Conservation (phyloP, 177 flowering plant genomes). For the Vitis hybrid region DNA sequence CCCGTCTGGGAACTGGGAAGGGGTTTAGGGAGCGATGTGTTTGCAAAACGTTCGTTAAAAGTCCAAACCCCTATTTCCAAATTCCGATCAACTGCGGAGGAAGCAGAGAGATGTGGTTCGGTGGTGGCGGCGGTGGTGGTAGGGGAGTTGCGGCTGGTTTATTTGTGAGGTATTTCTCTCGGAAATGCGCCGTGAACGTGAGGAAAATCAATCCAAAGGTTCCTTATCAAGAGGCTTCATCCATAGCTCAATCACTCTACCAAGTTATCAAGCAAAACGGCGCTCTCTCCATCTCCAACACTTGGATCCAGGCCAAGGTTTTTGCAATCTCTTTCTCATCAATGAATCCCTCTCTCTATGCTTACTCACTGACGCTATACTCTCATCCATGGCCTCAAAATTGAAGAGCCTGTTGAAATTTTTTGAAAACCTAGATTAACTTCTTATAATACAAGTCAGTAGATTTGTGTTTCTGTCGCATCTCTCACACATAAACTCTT, state of each 20-base stretch:
- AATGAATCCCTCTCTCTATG: neutral
- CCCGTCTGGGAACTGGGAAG: no score
- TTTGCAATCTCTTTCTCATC: neutral
- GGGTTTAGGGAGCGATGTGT: no score
- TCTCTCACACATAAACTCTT: no score
- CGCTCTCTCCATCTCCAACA: constrained; percentile 52
- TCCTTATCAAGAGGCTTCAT: constrained; percentile 56
- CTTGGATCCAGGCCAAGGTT: constrained; percentile 75
- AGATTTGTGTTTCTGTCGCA: no score
- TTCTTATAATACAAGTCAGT: no score
- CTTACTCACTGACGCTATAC: neutral
- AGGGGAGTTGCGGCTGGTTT: constrained; percentile 7
- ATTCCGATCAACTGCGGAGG: neutral
- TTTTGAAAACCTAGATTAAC: no score
- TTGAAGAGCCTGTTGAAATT: neutral
- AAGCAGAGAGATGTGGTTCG: constrained; percentile 2
- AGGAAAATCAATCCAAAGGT: constrained; percentile 81
- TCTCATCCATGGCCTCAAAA: neutral
- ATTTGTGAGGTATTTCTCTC: constrained; percentile 55
- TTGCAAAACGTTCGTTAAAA: neutral
- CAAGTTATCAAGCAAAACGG: constrained; percentile 56
- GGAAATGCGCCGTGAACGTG: constrained; percentile 50
- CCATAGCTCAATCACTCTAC: constrained; percentile 55
- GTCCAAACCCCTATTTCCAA: neutral
- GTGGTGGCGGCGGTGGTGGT: constrained; percentile 1